Evolutionary conservation across 139 green algal species (phyloP), one percentile per base, ranked within the genome.

Genomic region (Micractinium conductrix): DNA sequence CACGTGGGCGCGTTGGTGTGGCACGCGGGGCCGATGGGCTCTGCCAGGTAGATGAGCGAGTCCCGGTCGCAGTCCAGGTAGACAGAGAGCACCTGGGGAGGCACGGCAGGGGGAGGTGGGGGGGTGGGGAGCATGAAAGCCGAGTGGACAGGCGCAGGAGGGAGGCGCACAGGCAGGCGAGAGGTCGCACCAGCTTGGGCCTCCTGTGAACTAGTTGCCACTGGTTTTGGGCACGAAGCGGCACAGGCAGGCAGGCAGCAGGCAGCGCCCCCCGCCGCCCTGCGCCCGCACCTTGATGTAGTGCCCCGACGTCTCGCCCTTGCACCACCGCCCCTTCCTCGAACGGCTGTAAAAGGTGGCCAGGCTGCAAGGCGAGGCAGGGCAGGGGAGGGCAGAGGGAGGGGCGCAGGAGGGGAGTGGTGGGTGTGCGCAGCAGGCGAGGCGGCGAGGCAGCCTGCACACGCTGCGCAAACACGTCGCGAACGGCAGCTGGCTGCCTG

Each of bases 341-440:
- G 93, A 98, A 35, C 97, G 92, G 90, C 90, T 96, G 90, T 96
- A 99, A 80, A 99, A 99, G 24, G 97, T 99, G 24, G 96, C 97
- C 16, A 98, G 85, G 74, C 93, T 96, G 84, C 48, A 37, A 24
- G n/a, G n/a, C n/a, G n/a, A n/a, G n/a, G n/a, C n/a, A n/a, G n/a
- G n/a, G n/a, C n/a, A n/a, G n/a, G n/a, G n/a, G n/a, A n/a, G n/a
- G n/a, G n/a, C n/a, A n/a, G n/a, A n/a, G n/a, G n/a, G n/a, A n/a
- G n/a, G n/a, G n/a, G n/a, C n/a, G 24, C 26, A 2, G 33, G 58
- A 67, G 35, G 14, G 40, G 22, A 50, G 69, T 12, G 40, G 26
- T 55, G 21, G 69, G 10, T 1, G 30, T 43, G 26, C 14, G 16
- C 14, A 6, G 72, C 73, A 65, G 12, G n/a, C n/a, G n/a, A n/a